Conservation (phyloP, 306 rosid genomes). For the Pyrus pyrifolia region DNA sequence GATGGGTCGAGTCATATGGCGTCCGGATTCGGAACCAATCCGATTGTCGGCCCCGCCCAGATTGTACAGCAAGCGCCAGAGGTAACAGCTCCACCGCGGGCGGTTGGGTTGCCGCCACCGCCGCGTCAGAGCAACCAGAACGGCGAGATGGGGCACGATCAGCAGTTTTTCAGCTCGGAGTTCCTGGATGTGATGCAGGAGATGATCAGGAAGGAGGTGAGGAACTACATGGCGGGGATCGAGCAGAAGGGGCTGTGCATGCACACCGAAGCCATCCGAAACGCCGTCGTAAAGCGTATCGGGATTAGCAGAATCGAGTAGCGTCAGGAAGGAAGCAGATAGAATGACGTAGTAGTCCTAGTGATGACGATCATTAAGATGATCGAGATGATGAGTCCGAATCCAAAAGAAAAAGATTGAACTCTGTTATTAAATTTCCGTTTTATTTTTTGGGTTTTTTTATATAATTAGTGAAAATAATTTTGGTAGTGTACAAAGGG, state of each 20-base stretch:
- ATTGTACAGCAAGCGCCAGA: not conserved
- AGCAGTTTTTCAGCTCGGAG: constrained; percentile 53
- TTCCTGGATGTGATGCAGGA: constrained; percentile 68
- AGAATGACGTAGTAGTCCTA: not conserved
- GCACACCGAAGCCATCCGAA: constrained; percentile 50
- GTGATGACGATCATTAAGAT: not conserved
- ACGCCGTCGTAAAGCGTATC: constrained; percentile 50
- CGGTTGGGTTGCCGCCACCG: not conserved
- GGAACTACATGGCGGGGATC: constrained; percentile 65
- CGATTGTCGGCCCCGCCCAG: not conserved
- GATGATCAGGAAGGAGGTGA: constrained; percentile 74
- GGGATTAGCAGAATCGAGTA: constrained; percentile 53
- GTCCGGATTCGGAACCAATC: constrained; percentile 4
- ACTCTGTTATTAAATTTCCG: constrained; percentile 16
- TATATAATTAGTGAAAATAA: constrained; percentile 29
- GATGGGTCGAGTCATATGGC: constrained; percentile 13
- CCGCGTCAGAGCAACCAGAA: not conserved
- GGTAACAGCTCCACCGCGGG: not conserved
- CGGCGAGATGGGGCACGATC: constrained; percentile 22
- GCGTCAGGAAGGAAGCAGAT: not conserved
- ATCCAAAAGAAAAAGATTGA: not conserved
- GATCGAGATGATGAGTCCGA: not conserved
- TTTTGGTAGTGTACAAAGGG: constrained; percentile 44
- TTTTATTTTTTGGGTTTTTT: not conserved
- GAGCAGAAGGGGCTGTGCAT: constrained; percentile 48